Evolutionary conservation across 257 asterid genomes (phyloP).

Genomic region (Nicotiana noctiflora): DNA sequence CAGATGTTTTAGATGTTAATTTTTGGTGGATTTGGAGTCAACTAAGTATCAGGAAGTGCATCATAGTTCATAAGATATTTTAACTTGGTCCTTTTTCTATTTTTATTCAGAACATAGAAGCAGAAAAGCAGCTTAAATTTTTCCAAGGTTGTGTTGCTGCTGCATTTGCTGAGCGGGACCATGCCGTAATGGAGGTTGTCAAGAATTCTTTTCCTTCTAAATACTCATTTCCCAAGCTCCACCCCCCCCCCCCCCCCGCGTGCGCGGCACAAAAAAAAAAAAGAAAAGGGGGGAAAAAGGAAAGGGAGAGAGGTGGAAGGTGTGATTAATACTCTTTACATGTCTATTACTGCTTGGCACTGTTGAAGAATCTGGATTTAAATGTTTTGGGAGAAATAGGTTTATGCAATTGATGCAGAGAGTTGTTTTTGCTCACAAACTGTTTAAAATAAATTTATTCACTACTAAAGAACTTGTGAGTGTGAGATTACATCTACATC

Average conservation of each 20-base stretch:
- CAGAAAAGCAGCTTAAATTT: conserved; percentile 89
- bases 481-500: not conserved
- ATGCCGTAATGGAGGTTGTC: conserved; percentile 84
- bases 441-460: not conserved
- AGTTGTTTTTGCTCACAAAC: not conserved
- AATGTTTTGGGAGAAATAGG: not conserved
- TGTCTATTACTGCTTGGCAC: not conserved
- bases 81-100: conserved; percentile 14
- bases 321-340: not conserved
- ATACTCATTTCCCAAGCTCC: conserved; percentile 5
- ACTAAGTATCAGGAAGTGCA: not conserved
- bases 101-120: conserved; percentile 64
- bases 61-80: not conserved
- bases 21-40: not conserved
- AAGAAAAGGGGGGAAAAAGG: not conserved
- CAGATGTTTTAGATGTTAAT: not conserved
- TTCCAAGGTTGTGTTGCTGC: conserved; percentile 94
- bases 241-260: too few species aligned
- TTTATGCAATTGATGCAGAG: not conserved
- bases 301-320: not conserved
- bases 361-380: not conserved
- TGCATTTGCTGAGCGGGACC: conserved; percentile 95
- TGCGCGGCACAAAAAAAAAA: too few species aligned
- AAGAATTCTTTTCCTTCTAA: conserved; percentile 8
- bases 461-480: not conserved